These are phyloP conservation scores for Linnemannia schmuckeri DNA, from an alignment of 192 early-diverging fungal genomes.

Conservation along the genomic window DNA sequence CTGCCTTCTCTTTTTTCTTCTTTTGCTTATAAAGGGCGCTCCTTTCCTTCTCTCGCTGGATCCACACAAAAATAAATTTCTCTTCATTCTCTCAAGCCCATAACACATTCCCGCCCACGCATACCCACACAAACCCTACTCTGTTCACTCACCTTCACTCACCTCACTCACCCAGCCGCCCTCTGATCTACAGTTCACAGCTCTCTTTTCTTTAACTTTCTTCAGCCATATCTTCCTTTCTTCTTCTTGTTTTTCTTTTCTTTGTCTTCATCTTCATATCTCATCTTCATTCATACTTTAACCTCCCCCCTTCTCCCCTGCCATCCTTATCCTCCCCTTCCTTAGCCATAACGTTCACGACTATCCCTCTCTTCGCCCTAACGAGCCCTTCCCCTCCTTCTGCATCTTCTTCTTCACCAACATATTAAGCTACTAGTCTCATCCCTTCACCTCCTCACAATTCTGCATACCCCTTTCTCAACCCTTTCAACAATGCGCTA, in stretches of 20 bases:
- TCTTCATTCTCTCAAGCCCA: no score
- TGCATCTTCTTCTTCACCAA: not conserved
- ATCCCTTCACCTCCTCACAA: not conserved
- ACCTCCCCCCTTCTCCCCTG: not conserved
- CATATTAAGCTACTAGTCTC: not conserved
- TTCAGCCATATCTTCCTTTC: not conserved
- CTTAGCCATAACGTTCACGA: not conserved
- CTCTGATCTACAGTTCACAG: not conserved
- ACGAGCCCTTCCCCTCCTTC: not conserved
- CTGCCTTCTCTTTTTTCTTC: not conserved
- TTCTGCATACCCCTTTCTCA: not conserved
- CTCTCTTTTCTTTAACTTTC: not conserved
- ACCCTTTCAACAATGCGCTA: slow-evolving; percentile 12
- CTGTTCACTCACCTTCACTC: not conserved
- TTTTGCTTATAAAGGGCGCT: not conserved
- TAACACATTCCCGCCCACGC: no score
- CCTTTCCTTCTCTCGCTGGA: not conserved
- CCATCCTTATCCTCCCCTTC: not conserved
- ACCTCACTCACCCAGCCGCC: not conserved
- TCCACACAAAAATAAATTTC: not conserved
- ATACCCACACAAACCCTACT: no score
- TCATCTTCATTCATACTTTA: not conserved
- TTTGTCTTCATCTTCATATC: not conserved
- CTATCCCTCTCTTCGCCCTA: not conserved
- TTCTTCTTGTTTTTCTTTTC: not conserved